These are phyloP conservation scores for Rubroshorea leprosula DNA, from an alignment of 345 rosid species.

Conservation along the genomic window DNA sequence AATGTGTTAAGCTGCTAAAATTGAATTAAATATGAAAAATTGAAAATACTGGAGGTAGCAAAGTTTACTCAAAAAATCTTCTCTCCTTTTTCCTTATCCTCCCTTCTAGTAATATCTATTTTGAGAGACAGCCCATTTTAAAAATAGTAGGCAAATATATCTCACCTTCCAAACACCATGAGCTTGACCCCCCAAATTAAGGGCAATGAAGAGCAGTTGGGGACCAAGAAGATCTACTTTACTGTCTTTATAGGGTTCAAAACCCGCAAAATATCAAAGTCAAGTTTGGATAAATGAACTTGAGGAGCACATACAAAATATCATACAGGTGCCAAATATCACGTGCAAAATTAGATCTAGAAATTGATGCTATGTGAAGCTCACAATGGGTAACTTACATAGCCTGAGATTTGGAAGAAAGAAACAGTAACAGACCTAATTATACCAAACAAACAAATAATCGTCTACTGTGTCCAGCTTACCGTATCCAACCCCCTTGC, in stretches of 20 bases:
- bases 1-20: constrained; percentile 83
- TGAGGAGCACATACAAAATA: not conserved
- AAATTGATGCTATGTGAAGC: not conserved
- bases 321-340: not conserved
- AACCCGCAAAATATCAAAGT: constrained; percentile 46
- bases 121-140: not conserved
- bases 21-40: constrained; percentile 9
- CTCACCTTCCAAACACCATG: constrained; percentile 98
- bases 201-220: constrained; percentile 82
- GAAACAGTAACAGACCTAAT: not conserved
- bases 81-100: not conserved
- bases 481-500: constrained; percentile 96
- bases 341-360: not conserved
- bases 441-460: not conserved
- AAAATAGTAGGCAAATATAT: constrained; percentile 12
- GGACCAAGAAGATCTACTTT: constrained; percentile 90
- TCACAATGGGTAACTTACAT: no score
- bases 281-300: not conserved
- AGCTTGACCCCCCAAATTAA: constrained; percentile 85
- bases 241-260: constrained; percentile 94
- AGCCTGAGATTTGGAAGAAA: not conserved
- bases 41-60: not conserved
- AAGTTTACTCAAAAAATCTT: constrained; percentile 3
- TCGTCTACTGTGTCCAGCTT: constrained; percentile 17
- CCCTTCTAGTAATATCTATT: not conserved